These are phyloP conservation scores for Lyophyllum semitale DNA, from an alignment of 768 basidiomycete species.

Conservation along the genomic window DNA sequence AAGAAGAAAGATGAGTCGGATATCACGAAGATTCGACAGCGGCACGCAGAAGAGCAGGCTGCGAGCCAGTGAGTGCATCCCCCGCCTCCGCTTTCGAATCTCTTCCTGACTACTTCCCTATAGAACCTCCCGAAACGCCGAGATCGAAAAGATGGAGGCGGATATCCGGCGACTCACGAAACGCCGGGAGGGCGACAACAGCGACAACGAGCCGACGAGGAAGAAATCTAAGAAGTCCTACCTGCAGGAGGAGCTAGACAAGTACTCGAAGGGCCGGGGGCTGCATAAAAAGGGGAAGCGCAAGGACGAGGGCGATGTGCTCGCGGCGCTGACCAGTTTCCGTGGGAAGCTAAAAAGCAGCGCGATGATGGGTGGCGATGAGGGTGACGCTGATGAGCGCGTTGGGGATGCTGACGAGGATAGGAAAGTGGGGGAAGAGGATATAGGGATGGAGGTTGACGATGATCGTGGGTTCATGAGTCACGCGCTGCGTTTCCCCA, in stretches of 20 bases:
- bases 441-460: constrained; percentile 72
- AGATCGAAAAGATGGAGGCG: constrained; percentile 87
- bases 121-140: constrained; percentile 67
- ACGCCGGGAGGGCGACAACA: constrained; percentile 54
- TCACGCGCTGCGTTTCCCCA: constrained; percentile 75
- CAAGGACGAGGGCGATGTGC: constrained; percentile 72
- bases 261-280: constrained; percentile 71
- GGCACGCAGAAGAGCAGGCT: constrained; percentile 72
- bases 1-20: constrained; percentile 50
- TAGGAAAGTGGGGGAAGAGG: constrained; percentile 36
- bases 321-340: constrained; percentile 71
- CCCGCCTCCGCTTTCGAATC: neutral
- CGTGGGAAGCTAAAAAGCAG: constrained; percentile 63
- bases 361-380: constrained; percentile 28
- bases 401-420: constrained; percentile 23
- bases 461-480: constrained; percentile 74
- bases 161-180: constrained; percentile 80
- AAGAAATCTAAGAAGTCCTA: constrained; percentile 69
- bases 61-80: constrained; percentile 51
- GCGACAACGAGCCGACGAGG: constrained; percentile 63
- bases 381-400: constrained; percentile 14
- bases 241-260: constrained; percentile 79
- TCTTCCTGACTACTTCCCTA: neutral
- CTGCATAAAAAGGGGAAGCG: constrained; percentile 52
- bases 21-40: constrained; percentile 71